Evolutionary conservation across 495 filamentous ascomycete species (phyloP).

Genomic region (Penicillium egyptiacum): DNA sequence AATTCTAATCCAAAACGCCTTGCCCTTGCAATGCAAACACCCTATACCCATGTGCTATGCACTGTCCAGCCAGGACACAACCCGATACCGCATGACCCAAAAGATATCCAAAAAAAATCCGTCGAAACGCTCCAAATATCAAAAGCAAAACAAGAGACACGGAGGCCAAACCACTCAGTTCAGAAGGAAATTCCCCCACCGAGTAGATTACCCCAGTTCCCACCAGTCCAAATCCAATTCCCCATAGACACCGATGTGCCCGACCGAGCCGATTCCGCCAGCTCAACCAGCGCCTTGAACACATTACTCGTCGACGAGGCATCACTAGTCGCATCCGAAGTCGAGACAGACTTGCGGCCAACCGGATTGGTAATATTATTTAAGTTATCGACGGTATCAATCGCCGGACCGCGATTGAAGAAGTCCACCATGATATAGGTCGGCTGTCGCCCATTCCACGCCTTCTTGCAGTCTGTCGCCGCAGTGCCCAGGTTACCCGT

Average conservation of each 20-base stretch:
- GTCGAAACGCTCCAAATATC: conserved; percentile 24
- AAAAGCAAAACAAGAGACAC: conserved; percentile 8
- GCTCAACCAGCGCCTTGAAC: conserved; percentile 41
- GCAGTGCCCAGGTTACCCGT: conserved; percentile 62
- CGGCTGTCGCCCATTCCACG: conserved; percentile 56
- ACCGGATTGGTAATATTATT: conserved; percentile 58
- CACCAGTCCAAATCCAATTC: conserved; percentile 50
- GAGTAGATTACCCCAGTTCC: conserved; percentile 45
- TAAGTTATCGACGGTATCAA: conserved; percentile 61
- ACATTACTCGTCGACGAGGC: conserved; percentile 39
- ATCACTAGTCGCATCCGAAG: conserved; percentile 30
- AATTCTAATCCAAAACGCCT: conserved; percentile 2
- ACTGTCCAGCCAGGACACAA: conserved; percentile 7
- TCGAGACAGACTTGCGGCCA: conserved; percentile 39
- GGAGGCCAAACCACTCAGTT: conserved; percentile 6
- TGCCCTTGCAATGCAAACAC: not conserved
- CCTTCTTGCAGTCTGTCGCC: conserved; percentile 51
- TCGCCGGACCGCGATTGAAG: conserved; percentile 61
- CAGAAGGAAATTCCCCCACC: conserved; percentile 43
- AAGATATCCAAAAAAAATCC: conserved; percentile 10
- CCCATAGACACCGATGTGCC: conserved; percentile 42
- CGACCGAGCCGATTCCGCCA: conserved; percentile 38
- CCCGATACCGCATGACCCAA: not conserved
- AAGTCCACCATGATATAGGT: conserved; percentile 75
- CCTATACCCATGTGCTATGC: conserved; percentile 25